Base-by-base conservation (phyloP, 1,284 basidiomycete genomes). In the Ustilago trichophora region DNA sequence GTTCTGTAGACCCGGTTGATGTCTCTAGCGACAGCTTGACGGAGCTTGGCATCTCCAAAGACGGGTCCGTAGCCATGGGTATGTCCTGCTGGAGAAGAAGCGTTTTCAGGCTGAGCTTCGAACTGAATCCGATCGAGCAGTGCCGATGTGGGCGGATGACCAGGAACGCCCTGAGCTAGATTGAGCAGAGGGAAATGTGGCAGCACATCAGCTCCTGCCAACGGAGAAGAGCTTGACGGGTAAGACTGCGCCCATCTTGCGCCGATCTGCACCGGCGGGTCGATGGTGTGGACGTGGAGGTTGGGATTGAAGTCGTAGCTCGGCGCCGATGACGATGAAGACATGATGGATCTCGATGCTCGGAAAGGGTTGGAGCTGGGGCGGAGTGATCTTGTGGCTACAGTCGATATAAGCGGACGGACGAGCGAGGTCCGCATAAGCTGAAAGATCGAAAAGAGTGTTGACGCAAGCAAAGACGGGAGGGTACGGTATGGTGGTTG, bases 41-140 rank as follows among this genome's bases (percentile, higher is more conserved):
- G 83, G 16, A 93, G 78, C 1, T 73, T 76, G 0, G 80, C 78
- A 60, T 91, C 89, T 2, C 92, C 92, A 44, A 87, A 84, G 53
- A 88, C 88, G 1, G 85, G 83, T 6, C 88, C 86, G 66, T 94
- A 94, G 7, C 87, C 86, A 72, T 87, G 69, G 47, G 82, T 76
- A 0, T 65, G 60, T 15, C 52, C 60, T 22, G 52, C 56, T n/a
- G 62, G 56, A 3, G 42, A 43, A 33, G 55, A 31, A 1, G 22
- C 33, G 15, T 66, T 57, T 22, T 65, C 57, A 6, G 62, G 53
- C 15, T 19, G 44, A 2, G 47, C 21, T 29, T 73, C 62, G 37
- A 44, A 41, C 11, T 54, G 45, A 19, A 77, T 65, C 16, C 60
- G 58, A 3, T 67, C 45, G 7, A 70, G 51, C 16, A 78, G 36